Percentiles rank a stretch among this genome's conserved stretches.
Evolutionary conservation across 768 basidiomycete genomes (phyloP).

Genomic region (Termitomyces sp.): DNA sequence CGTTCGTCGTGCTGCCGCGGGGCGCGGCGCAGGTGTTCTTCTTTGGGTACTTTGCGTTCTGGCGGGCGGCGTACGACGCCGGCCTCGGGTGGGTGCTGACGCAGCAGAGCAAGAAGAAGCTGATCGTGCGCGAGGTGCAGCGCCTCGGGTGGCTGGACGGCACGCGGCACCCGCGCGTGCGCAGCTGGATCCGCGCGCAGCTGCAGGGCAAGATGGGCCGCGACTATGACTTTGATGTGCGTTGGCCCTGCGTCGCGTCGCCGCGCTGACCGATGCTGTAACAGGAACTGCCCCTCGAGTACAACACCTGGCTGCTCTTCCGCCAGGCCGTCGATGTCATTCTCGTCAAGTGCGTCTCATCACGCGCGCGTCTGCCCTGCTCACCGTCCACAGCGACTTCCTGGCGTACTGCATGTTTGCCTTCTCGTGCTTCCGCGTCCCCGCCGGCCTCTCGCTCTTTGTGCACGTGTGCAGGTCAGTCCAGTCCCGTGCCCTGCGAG

Average conservation of each 20-base stretch:
- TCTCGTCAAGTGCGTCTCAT: conserved; percentile 74
- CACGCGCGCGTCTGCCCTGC: not conserved
- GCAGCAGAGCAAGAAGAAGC: conserved; percentile 92
- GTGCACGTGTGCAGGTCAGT: conserved; percentile 75
- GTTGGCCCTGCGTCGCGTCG: not conserved
- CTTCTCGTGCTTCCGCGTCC: conserved; percentile 86
- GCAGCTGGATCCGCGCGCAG: conserved; percentile 83
- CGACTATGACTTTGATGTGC: conserved; percentile 85
- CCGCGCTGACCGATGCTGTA: conserved; percentile 3
- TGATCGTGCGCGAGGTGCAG: conserved; percentile 83
- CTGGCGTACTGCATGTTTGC: conserved; percentile 94
- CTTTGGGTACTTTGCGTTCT: conserved; percentile 87
- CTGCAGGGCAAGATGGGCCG: conserved; percentile 91
- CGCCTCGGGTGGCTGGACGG: conserved; percentile 87
- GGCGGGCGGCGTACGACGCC: conserved; percentile 87
- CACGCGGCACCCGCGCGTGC: conserved; percentile 51
- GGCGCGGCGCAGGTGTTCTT: conserved; percentile 61
- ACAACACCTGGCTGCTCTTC: conserved; percentile 96
- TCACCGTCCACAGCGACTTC: conserved; percentile 66
- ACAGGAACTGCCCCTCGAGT: conserved; percentile 88
- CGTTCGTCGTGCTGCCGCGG: conserved; percentile 66
- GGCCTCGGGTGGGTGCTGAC: conserved; percentile 93
- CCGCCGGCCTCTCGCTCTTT: conserved; percentile 63
- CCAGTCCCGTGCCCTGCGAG: not conserved
- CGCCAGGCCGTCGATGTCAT: conserved; percentile 95